A percentile compares a stretch with the other conserved stretches of the same genome.
phyloP scores from a whole-genome alignment of 108 stramenopile species.

The Cyclostephanos tholiformis region DNA sequence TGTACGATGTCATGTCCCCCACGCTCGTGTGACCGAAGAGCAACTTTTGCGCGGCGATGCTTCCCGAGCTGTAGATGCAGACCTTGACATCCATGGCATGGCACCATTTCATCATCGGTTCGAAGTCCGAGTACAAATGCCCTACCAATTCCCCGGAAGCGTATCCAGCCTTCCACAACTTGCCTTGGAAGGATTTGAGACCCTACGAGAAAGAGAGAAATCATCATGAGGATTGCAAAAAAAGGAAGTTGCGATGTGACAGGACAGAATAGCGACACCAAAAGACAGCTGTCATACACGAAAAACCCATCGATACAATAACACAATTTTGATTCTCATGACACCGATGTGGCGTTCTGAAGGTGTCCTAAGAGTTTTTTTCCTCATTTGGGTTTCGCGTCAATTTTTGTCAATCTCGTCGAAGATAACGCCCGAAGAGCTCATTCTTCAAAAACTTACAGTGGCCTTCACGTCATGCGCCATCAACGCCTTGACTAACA shows the following conservation, averaged over 20 bases:
- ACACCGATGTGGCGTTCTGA: too few relatives aligned
- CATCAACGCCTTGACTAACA: slow-evolving; percentile 65
- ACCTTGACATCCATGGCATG: slow-evolving; percentile 55
- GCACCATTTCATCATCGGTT: slow-evolving; percentile 75
- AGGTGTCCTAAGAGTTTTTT: too few relatives aligned
- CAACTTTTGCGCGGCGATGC: slow-evolving; percentile 85
- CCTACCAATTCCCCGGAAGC: slow-evolving; percentile 73
- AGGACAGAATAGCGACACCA: too few relatives aligned
- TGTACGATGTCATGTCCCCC: slow-evolving; percentile 75
- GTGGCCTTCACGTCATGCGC: slow-evolving; percentile 78
- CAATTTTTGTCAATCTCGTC: too few relatives aligned
- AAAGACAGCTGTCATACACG: too few relatives aligned
- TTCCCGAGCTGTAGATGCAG: slow-evolving; percentile 90
- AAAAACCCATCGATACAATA: too few relatives aligned
- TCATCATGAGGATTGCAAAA: too few relatives aligned
- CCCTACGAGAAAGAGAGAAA: slow-evolving; percentile 11
- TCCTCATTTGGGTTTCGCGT: too few relatives aligned
- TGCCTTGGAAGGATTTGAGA: slow-evolving; percentile 81
- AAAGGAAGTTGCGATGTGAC: too few relatives aligned
- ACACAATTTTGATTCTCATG: too few relatives aligned
- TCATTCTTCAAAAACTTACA: too few relatives aligned
- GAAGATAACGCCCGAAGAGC: too few relatives aligned
- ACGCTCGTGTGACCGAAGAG: slow-evolving; percentile 72
- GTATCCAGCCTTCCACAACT: slow-evolving; percentile 89
- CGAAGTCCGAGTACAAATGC: slow-evolving; percentile 84